phyloP scores from a whole-genome alignment of 2,329 filamentous ascomycete genomes.

The Daldinia eschscholtzii region DNA sequence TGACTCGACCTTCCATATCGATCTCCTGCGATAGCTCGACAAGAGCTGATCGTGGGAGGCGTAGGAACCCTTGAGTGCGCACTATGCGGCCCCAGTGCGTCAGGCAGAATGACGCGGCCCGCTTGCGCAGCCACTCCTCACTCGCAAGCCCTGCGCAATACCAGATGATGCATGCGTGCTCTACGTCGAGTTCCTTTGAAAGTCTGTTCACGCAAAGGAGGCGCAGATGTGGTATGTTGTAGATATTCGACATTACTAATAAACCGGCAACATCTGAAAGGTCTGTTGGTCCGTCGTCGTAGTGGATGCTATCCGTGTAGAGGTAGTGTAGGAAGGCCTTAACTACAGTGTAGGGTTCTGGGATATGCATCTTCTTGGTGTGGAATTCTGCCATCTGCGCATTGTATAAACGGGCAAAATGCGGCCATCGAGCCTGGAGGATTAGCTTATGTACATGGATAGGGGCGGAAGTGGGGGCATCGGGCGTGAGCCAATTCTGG shows the following conservation, averaged over 20 bases:
- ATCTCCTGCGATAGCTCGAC: constrained; percentile 95
- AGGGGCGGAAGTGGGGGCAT: constrained; percentile 77
- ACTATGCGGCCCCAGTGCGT: constrained; percentile 96
- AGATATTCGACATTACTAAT: constrained; percentile 97
- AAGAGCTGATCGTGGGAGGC: constrained; percentile 80
- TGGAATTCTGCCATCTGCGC: constrained; percentile 98
- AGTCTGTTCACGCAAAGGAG: constrained; percentile 92
- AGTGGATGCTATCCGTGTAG: constrained; percentile 91
- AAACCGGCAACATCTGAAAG: constrained; percentile 92
- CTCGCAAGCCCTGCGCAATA: constrained; percentile 90
- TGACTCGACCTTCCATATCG: constrained; percentile 89
- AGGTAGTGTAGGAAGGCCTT: constrained; percentile 96
- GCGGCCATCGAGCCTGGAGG: constrained; percentile 93
- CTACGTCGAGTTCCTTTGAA: constrained; percentile 90
- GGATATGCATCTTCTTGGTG: constrained; percentile 96
- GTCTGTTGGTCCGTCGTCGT: constrained; percentile 78
- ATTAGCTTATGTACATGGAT: constrained; percentile 98
- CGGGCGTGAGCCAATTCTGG: constrained; percentile 70
- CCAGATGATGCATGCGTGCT: constrained; percentile 96
- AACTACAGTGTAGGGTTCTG: constrained; percentile 93
- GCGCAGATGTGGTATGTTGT: constrained; percentile 94
- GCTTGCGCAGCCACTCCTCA: constrained; percentile 92
- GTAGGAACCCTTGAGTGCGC: constrained; percentile 86
- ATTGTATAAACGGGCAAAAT: constrained; percentile 91
- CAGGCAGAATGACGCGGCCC: constrained; percentile 89